Evolutionary conservation across 2,329 filamentous ascomycete species (phyloP), one percentile per base, ranked within the genome.

Genomic region (Dactylonectria estremocensis): DNA sequence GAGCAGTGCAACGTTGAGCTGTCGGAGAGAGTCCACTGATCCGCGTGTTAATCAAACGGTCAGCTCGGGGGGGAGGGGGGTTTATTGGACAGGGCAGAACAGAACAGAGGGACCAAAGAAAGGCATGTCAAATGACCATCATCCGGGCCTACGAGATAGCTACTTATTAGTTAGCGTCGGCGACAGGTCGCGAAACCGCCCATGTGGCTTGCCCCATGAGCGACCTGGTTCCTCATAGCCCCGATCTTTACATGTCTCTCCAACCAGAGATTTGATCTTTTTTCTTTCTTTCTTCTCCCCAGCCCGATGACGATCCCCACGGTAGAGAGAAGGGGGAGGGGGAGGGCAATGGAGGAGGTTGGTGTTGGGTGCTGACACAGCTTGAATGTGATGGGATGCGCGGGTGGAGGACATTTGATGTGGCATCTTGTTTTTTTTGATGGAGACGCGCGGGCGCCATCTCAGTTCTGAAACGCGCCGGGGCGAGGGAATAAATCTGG

Each of bases 381-480:
- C 18, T 40, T 40, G 54, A 31, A 35, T 46, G 45, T 28, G 43
- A 50, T 45, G 45, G 52, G 18, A 40, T 49, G 16, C 28, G 35
- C 28, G 35, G 45, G 45, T 49, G 66, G 54, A 54, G 43, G 20
- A 46, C 24, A 22, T 46, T 46, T 22, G 37, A 43, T n/a, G 31
- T 22, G 54, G 22, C 20, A 28, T 24, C 48, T 28, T 28, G n/a
- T n/a, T 28, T 7, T 28, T 28, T 28, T 28, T 28, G 7, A 13
- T 63, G 40, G 48, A 46, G 58, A 50, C 46, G 60, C 55, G 49
- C 54, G 69, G 72, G 55, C 71, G 66, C 72, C 59, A 73, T 73
- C 70, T 69, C 48, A 55, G 37, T 73, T 64, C 70, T 75, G 73
- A 76, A 76, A 76, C 74, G 66, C 70, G 67, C 71, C 67, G 72